Conservation (phyloP, 495 filamentous ascomycete species). For the Hypoxylon fuscum region DNA sequence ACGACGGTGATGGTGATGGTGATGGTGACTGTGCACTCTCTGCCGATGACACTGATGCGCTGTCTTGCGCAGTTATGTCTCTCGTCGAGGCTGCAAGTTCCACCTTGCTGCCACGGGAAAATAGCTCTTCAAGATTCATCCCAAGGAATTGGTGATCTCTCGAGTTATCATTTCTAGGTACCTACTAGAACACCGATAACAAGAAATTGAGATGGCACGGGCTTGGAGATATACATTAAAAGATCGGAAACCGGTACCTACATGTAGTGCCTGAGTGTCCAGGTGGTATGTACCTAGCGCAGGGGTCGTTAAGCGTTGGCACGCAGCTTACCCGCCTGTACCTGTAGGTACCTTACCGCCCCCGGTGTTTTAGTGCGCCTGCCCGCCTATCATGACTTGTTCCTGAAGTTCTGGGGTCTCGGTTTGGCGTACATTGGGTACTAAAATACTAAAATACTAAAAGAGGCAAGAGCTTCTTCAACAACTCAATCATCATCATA, state of each 20-base stretch:
- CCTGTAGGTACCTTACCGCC: conserved; percentile 15
- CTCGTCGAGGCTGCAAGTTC: conserved; percentile 56
- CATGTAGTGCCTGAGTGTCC: conserved; percentile 13
- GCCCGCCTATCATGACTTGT: conserved; percentile 32
- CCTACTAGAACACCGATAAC: too few species aligned
- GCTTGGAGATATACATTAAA: conserved; percentile 20
- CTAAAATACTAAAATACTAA: too few species aligned
- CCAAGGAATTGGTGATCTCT: neutral
- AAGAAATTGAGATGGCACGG: conserved; percentile 17
- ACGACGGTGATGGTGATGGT: too few species aligned
- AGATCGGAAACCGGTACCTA: too few species aligned
- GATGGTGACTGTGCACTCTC: too few species aligned
- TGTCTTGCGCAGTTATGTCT: conserved; percentile 25
- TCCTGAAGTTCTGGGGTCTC: conserved; percentile 18
- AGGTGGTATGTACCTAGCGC: neutral
- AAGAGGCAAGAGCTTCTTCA: conserved; percentile 7
- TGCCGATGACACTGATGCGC: neutral
- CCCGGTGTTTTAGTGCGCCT: neutral
- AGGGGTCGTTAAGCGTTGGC: conserved; percentile 13
- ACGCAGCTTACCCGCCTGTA: conserved; percentile 1
- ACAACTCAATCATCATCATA: conserved; percentile 2
- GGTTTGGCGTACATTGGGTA: conserved; percentile 4
- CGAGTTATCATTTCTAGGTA: conserved; percentile 22
- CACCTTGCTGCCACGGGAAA: conserved; percentile 37
- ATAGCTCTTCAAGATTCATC: conserved; percentile 33